These are phyloP conservation scores for Stachybotrys chartarum DNA, from an alignment of 2,329 filamentous ascomycete species.

Conservation along the genomic window DNA sequence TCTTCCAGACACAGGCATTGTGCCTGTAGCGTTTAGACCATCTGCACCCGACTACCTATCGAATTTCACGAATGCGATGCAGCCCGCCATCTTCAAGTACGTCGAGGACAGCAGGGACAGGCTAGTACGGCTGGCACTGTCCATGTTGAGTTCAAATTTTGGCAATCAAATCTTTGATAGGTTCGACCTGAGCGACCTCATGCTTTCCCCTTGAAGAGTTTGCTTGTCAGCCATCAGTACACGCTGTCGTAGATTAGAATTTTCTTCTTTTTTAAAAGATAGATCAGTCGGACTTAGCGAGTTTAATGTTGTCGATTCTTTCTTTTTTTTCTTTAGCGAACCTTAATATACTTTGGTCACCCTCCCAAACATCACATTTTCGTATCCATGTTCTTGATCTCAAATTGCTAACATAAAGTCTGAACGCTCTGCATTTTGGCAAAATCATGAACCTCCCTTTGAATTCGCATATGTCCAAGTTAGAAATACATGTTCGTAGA, in stretches of 20 bases:
- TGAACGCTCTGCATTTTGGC: too few species aligned
- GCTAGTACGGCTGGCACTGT: conserved; percentile 41
- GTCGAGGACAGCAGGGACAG: conserved; percentile 63
- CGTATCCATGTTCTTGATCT: too few species aligned
- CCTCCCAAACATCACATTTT: too few species aligned
- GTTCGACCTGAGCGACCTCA: neutral
- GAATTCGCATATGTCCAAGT: too few species aligned
- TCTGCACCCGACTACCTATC: conserved; percentile 33
- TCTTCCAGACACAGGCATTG: conserved; percentile 57
- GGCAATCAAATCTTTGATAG: neutral
- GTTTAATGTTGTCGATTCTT: neutral
- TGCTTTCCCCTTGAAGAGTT: neutral
- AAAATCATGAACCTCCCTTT: too few species aligned
- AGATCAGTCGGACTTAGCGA: neutral
- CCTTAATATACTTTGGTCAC: too few species aligned
- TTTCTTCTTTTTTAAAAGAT: neutral
- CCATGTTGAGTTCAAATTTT: neutral
- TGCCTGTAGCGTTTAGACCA: conserved; percentile 64
- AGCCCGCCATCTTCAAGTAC: conserved; percentile 60
- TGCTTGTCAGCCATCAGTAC: neutral
- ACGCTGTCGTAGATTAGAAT: neutral
- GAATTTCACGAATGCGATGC: conserved; percentile 28
- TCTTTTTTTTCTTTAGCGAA: too few species aligned
- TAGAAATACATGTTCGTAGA: too few species aligned
- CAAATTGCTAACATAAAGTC: too few species aligned